phyloP scores from a whole-genome alignment of 2,329 filamentous ascomycete species.

The Ophiocordyceps camponoti-rufipedis region DNA sequence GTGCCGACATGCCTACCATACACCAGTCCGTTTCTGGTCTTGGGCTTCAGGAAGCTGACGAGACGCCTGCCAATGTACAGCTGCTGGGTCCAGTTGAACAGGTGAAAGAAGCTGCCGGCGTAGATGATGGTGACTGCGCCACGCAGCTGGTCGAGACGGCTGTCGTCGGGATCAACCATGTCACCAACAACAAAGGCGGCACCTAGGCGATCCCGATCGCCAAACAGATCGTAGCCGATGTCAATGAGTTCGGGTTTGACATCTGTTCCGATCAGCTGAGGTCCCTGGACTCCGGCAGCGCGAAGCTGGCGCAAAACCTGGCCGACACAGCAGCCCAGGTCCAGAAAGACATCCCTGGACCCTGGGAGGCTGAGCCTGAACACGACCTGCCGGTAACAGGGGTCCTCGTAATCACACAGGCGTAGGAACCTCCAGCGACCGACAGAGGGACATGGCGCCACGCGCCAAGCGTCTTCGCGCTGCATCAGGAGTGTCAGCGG shows the following conservation, averaged over 20 bases:
- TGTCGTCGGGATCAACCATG: slow-evolving; percentile 23
- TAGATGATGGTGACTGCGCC: slow-evolving; percentile 28
- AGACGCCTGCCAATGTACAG: slow-evolving; percentile 24
- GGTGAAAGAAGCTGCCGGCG: slow-evolving; percentile 30
- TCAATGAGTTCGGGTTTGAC: slow-evolving; percentile 31
- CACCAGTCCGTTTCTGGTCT: slow-evolving; percentile 25
- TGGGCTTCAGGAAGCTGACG: slow-evolving; percentile 24
- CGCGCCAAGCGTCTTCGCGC: slow-evolving; percentile 27
- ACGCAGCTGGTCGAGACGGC: slow-evolving; percentile 14
- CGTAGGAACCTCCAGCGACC: slow-evolving; percentile 31
- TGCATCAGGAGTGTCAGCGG: slow-evolving; percentile 6
- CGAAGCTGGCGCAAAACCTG: slow-evolving; percentile 30
- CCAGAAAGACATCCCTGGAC: slow-evolving; percentile 23
- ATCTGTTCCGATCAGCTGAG: slow-evolving; percentile 31
- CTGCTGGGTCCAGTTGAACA: slow-evolving; percentile 28
- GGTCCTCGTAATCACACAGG: slow-evolving; percentile 20
- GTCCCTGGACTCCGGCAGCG: slow-evolving; percentile 27
- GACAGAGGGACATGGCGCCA: slow-evolving; percentile 24
- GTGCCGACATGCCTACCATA: slow-evolving; percentile 33
- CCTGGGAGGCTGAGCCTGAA: slow-evolving; percentile 19
- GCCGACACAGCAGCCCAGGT: slow-evolving; percentile 32
- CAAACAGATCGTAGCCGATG: slow-evolving; percentile 46
- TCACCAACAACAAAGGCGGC: slow-evolving; percentile 32
- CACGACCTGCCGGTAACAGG: slow-evolving; percentile 23
- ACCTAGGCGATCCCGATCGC: slow-evolving; percentile 29